Base-by-base conservation (phyloP, 305 asterid species). In the Lippia alba region DNA sequence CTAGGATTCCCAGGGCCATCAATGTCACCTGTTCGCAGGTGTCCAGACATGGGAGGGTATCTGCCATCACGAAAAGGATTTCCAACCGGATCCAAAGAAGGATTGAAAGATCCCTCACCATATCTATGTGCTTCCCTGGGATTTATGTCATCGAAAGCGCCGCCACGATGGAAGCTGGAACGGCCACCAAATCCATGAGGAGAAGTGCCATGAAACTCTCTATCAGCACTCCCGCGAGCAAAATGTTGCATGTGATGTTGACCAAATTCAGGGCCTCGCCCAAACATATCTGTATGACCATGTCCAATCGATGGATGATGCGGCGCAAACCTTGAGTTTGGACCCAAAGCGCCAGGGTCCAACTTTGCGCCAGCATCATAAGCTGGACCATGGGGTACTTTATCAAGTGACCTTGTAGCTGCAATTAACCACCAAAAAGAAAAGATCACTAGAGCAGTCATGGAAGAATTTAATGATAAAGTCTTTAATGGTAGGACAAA, bases 91-190 rank as follows among this genome's bases (percentile, higher is more conserved):
- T 84, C 87, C 46, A 86, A 64, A 69, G 87, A 85, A 56, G 62
- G 76, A 72, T 78, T 80, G 62, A 67, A 87, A 50, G 86, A 71
- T 67, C 91, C 93, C 74, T 88, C 96, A 68, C 85, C 88, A 77
- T 83, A 85, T 71, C 86, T 71, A 48, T 34, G 83, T 46, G 75
- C 81, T 49, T 83, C 91, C 78, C 86, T 78, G 70, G 85, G 85
- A 76, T 81, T 85, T 73, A 54, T 12, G 79, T 84, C 91, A 75
- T 78, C 84, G 67, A 84, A 74, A 46, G 83, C 73, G 40, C 73
- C 33, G 59, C 77, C 86, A 62, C 67, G 79, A 30, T 80, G 80
- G 70, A 56, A 79, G 71, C 74, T 68, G 39, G 87, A 57, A 15
- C 80, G 67, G 24, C 82, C 81, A 71, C 81, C 85, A 77, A 74